Percentiles rank a stretch among this genome's conserved stretches.
phyloP scores from a whole-genome alignment of 345 rosid genomes.

The Carallia brachiata region DNA sequence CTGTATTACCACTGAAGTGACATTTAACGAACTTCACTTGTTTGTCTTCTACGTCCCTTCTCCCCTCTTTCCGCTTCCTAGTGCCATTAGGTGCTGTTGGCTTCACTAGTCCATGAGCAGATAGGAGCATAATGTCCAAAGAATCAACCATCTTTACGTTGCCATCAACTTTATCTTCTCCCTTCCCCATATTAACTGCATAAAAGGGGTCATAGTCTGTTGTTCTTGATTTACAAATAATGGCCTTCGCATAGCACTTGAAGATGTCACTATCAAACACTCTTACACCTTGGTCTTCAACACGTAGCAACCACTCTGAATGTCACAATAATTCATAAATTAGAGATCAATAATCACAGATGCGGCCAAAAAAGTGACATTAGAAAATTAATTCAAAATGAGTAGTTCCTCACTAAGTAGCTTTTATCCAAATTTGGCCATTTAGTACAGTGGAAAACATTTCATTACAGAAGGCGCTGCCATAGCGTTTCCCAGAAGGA shows the following conservation, averaged over 20 bases:
- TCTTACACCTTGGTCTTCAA: constrained; percentile 57
- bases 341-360: neutral
- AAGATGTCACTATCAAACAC: constrained; percentile 49
- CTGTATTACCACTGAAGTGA: constrained; percentile 29
- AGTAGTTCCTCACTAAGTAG: constrained; percentile 11
- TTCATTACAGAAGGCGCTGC: constrained; percentile 13
- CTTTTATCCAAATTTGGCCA: constrained; percentile 17
- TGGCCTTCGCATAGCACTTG: constrained; percentile 48
- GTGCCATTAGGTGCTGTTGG: constrained; percentile 28
- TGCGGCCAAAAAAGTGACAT: neutral
- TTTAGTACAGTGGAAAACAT: constrained; percentile 10
- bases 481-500: constrained; percentile 15
- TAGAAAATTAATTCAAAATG: neutral
- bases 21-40: constrained; percentile 48
- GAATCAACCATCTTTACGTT: constrained; percentile 40
- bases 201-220: constrained; percentile 20
- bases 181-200: neutral
- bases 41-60: constrained; percentile 35
- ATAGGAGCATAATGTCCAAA: constrained; percentile 8
- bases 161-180: constrained; percentile 14
- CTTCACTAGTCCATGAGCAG: constrained; percentile 21
- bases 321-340: constrained; percentile 17
- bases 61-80: constrained; percentile 71
- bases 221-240: constrained; percentile 38
- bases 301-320: constrained; percentile 62